A percentile compares a stretch with the other conserved stretches of the same genome.
These are phyloP conservation scores for Geotrichum ghanense DNA, from an alignment of 805 yeast species.

Conservation along the genomic window DNA sequence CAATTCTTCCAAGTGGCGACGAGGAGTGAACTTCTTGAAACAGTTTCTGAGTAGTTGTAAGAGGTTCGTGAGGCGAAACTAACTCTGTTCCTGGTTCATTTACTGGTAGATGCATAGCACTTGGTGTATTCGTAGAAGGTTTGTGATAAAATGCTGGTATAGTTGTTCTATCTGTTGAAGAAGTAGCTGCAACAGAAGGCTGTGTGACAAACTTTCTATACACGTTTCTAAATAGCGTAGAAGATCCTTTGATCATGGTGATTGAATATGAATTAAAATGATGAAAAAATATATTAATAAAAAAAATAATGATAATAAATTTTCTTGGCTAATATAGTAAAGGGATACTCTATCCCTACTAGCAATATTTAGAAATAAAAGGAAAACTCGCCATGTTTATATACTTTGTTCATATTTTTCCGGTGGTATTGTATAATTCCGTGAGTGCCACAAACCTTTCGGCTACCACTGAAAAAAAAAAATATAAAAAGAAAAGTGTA, in stretches of 20 bases:
- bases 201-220: neutral
- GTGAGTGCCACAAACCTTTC: neutral
- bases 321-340: neutral
- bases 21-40: conserved; percentile 1
- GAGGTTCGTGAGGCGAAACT: neutral
- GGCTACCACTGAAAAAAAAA: too few species aligned
- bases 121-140: neutral
- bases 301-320: too few species aligned
- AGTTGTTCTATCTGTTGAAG: neutral
- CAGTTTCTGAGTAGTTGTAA: neutral
- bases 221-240: neutral
- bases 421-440: neutral
- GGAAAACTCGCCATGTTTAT: too few species aligned
- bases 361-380: neutral
- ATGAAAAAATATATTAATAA: neutral
- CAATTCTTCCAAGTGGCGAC: neutral
- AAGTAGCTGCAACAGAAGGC: neutral
- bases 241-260: neutral
- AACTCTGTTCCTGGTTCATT: neutral
- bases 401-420: neutral
- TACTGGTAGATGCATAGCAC: neutral
- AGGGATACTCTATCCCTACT: neutral
- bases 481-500: neutral
- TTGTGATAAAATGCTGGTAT: neutral
- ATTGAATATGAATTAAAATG: neutral